A percentile compares a stretch with the other conserved stretches of the same genome.
Conservation (phyloP, 1,139 yeast genomes). For the Geotrichum citri-aurantii region DNA sequence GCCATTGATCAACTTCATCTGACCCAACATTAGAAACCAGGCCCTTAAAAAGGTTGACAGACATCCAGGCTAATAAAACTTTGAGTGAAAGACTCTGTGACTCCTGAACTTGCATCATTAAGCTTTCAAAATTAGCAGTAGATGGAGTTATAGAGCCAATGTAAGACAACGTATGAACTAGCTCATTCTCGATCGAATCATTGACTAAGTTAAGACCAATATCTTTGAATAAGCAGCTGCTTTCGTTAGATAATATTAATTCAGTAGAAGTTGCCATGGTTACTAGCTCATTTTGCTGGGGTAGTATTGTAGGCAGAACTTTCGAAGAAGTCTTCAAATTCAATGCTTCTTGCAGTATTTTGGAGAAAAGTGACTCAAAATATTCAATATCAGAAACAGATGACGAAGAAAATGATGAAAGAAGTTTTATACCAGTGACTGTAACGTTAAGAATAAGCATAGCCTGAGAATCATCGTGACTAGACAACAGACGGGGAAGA, state of each 20-base stretch:
- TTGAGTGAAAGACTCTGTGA: not conserved
- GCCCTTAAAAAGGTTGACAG: conserved; percentile 26
- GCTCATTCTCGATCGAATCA: conserved; percentile 1
- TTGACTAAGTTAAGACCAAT: conserved; percentile 8
- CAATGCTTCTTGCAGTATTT: conserved; percentile 3
- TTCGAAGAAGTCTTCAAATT: not conserved
- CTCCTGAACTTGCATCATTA: conserved; percentile 8
- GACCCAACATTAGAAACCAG: conserved; percentile 1
- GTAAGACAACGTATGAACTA: not conserved
- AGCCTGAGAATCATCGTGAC: conserved; percentile 29
- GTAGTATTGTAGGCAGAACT: conserved; percentile 7
- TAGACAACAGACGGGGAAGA: conserved; percentile 29
- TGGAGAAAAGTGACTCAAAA: conserved; percentile 3
- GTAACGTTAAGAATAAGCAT: conserved; percentile 21
- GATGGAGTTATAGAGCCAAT: not conserved
- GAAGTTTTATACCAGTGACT: conserved; percentile 19
- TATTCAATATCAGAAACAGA: conserved; percentile 4
- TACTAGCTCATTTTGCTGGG: conserved; percentile 8
- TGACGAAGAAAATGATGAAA: conserved; percentile 9
- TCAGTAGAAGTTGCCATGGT: conserved; percentile 4
- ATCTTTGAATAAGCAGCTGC: not conserved
- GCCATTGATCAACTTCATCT: conserved; percentile 13
- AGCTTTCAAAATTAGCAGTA: conserved; percentile 3
- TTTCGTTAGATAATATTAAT: not conserved
- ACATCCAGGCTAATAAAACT: conserved; percentile 27